Evolutionary conservation across 1,284 basidiomycete species (phyloP), one percentile per base, ranked within the genome.

Genomic region (Acaromyces ingoldii): DNA sequence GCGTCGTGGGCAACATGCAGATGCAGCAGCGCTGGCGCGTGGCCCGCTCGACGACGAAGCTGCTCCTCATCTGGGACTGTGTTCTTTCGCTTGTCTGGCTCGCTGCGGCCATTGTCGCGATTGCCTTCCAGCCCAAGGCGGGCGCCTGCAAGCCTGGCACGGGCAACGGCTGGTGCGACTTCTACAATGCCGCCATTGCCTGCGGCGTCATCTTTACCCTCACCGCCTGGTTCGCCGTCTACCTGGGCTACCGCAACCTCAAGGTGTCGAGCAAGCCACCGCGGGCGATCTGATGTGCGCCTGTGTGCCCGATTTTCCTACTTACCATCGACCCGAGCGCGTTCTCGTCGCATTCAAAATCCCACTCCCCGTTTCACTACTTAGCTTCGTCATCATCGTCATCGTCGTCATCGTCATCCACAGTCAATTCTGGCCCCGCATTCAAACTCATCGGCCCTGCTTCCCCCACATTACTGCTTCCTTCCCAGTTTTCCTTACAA

Each of bases 181-280:
- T 56, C 34, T 68, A 64, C 52, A 67, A 68, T 40, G 62, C 54
- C 9, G 62, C 63, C 19, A 64, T 66, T 19, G 65, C 65, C 10
- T 62, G 58, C 45, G 50, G 58, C 6, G 48, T 58, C 24, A 34
- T 64, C 19, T 47, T 51, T n/a, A 48, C 58, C 11, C 30, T 59
- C 26, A 34, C 57, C 30, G 44, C 36, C 11, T n/a, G 54, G 5
- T 43, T 57, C 11, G 60, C 53, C 29, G 49, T 67, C 46, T 67
- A 56, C 45, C 55, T 62, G 51, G 65, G 63, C 33, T 31, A 53
- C 4, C 39, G 55, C 3, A 57, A 52, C 17, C 30, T 67, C 49
- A 53, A 51, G 15, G 57, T 53, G 5, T 58, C 57, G 2, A 44
- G 34, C 2, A 21, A 49, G 10, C 54, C 62, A 11, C 64, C 64